These are phyloP conservation scores for Aspergillus pseudonomiae DNA, from an alignment of 2,329 filamentous ascomycete species.

Conservation along the genomic window DNA sequence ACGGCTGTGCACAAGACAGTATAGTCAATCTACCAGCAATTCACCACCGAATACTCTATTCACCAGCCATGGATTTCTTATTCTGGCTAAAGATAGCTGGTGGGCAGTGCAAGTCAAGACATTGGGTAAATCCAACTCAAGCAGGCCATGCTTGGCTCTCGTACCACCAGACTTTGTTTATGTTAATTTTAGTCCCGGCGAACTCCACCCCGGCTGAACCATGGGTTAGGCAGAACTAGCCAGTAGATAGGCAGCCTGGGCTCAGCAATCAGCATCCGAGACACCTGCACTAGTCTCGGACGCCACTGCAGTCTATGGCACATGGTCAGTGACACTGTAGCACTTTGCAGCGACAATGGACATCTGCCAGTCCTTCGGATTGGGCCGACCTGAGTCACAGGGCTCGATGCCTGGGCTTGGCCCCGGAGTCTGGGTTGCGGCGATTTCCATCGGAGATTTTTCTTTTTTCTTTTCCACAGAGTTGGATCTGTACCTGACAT, in stretches of 20 bases:
- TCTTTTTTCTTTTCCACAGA: background rate
- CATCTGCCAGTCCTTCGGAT: background rate
- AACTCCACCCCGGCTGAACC: constrained; percentile 1
- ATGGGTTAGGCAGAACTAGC: constrained; percentile 6
- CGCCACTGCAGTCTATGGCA: constrained; percentile 11
- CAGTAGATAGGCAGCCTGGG: background rate
- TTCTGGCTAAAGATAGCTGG: background rate
- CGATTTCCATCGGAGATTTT: constrained; percentile 1
- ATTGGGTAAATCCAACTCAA: background rate
- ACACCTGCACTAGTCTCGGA: constrained; percentile 12
- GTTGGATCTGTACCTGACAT: background rate
- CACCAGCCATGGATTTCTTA: background rate
- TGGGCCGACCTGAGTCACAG: background rate
- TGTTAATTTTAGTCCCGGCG: constrained; percentile 5
- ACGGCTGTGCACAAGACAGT: background rate
- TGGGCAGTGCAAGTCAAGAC: constrained; percentile 1
- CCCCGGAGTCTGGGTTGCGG: constrained; percentile 1
- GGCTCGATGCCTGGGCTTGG: background rate
- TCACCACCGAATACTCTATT: background rate
- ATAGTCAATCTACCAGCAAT: background rate
- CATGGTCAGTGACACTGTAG: constrained; percentile 7
- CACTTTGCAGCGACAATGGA: background rate
- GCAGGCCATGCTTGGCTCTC: background rate
- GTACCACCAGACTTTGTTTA: constrained; percentile 2
- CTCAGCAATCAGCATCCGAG: constrained; percentile 11